Evolutionary conservation across 2,329 filamentous ascomycete genomes (phyloP), one percentile per base, ranked within the genome.

Genomic region (Neonectria ditissima): DNA sequence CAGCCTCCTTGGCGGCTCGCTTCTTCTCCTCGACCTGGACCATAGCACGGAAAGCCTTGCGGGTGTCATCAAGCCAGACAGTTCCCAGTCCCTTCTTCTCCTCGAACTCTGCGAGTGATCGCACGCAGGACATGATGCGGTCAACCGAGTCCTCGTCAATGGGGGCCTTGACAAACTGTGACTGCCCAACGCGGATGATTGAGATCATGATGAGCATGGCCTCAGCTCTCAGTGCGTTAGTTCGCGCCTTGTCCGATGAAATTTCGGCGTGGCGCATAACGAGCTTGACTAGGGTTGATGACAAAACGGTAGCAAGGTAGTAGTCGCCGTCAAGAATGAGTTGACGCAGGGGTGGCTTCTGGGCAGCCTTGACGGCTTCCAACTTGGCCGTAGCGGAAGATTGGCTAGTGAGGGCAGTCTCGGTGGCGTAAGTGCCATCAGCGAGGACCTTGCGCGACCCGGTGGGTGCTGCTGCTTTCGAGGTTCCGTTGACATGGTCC

Each of bases 181-280:
- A 98, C 80, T 99, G 96, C 43, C 96, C 96, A 65, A 97, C 96
- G 53, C 96, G 94, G 70, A 99, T 93, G 71, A 99, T 97, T 5
- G 96, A 98, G 73, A 99, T 97, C 94, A 98, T 97, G 77, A 99
- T 98, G 56, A 99, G 87, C 96, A 99, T 99, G 47, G 96, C 96
- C 80, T 99, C 96, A 4, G 96, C 96, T 53, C 93, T 91, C 26
- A 99, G 87, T 30, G 95, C 94, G 73, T 99, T 99, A 30, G 95
- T 98, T 41, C 96, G 91, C 45, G 92, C 92, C 45, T 86, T 81
- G 73, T 97, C 95, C 24, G 91, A 84, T 1, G 95, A 97, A 64
- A 98, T 94, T 76, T 98, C 94, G 2, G 93, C 92, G 78, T 98
- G 94, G 56, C 96, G 92, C 94, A 99, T 97, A 54, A 99, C 96